Evolutionary conservation across 2,329 filamentous ascomycete species (phyloP), one percentile per base, ranked within the genome.

Genomic region (Penicillium sp.): DNA sequence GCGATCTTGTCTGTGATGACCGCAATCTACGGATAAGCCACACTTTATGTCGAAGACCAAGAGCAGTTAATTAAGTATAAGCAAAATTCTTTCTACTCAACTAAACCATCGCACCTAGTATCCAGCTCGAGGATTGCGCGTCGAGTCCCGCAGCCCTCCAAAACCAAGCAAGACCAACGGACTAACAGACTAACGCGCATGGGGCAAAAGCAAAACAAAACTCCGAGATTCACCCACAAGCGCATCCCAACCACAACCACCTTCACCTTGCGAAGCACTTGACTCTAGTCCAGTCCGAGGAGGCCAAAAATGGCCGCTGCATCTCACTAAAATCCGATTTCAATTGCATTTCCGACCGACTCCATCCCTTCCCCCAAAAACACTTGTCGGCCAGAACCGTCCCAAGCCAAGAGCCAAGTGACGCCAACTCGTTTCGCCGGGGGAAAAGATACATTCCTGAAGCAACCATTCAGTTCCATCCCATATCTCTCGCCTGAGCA

Each of bases 131-230:
- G n/a, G n/a, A n/a, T n/a, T n/a, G n/a, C n/a, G n/a, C n/a, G n/a
- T n/a, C n/a, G n/a, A n/a, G n/a, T n/a, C n/a, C n/a, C n/a, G n/a
- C n/a, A n/a, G n/a, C n/a, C n/a, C n/a, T n/a, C n/a, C n/a, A n/a
- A n/a, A n/a, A n/a, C n/a, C n/a, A n/a, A n/a, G n/a, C n/a, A n/a
- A n/a, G n/a, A n/a, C n/a, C n/a, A n/a, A n/a, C n/a, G n/a, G n/a
- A n/a, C n/a, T n/a, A n/a, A n/a, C 13, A 30, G 6, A 52, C 54
- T 59, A 54, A 54, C 49, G 49, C 54, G 47, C 40, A 59, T 53
- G 46, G 46, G 60, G 58, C 33, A 60, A 62, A 60, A 60, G 29
- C 55, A 61, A 60, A 63, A 63, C 60, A 56, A 57, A 50, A 21
- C 51, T 42, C 43, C 52, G 50, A 48, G 5, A 15, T 45, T 47